Percentiles rank a stretch among this genome's conserved stretches.
These are phyloP conservation scores for Wickerhamomyces queroliae DNA, from an alignment of 805 yeast species.

Conservation along the genomic window DNA sequence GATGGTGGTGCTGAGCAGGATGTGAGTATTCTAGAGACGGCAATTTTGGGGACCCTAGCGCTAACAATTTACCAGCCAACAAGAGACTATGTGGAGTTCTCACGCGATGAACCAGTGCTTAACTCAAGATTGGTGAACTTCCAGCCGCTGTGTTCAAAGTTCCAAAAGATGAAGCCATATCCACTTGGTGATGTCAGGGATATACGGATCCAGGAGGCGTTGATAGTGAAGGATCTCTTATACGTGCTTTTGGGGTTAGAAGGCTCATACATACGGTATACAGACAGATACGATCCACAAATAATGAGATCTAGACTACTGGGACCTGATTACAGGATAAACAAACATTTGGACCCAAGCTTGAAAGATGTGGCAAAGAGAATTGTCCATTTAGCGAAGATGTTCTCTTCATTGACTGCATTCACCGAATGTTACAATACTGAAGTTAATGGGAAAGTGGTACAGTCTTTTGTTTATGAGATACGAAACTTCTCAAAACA, in stretches of 20 bases:
- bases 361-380: slow-evolving; percentile 63
- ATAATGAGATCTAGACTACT: slow-evolving; percentile 33
- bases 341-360: slow-evolving; percentile 67
- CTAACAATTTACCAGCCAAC: too few species aligned
- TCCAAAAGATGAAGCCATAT: slow-evolving; percentile 32
- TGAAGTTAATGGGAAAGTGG: slow-evolving; percentile 57
- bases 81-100: slow-evolving; percentile 22
- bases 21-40: too few species aligned
- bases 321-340: slow-evolving; percentile 75
- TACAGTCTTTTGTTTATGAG: slow-evolving; percentile 66
- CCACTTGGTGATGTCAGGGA: slow-evolving; percentile 43
- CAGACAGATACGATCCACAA: slow-evolving; percentile 50
- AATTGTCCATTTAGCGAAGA: slow-evolving; percentile 56
- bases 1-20: too few species aligned
- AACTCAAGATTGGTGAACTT: slow-evolving; percentile 25
- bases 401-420: slow-evolving; percentile 48
- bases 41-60: too few species aligned
- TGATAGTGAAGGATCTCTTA: slow-evolving; percentile 64
- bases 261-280: slow-evolving; percentile 70
- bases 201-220: slow-evolving; percentile 61
- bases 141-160: slow-evolving; percentile 27
- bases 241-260: slow-evolving; percentile 67
- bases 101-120: slow-evolving; percentile 17
- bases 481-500: slow-evolving; percentile 40
- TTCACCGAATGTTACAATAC: slow-evolving; percentile 58